Base-by-base conservation (phyloP, 176 grass and related monocot species). In the Phragmites australis region DNA sequence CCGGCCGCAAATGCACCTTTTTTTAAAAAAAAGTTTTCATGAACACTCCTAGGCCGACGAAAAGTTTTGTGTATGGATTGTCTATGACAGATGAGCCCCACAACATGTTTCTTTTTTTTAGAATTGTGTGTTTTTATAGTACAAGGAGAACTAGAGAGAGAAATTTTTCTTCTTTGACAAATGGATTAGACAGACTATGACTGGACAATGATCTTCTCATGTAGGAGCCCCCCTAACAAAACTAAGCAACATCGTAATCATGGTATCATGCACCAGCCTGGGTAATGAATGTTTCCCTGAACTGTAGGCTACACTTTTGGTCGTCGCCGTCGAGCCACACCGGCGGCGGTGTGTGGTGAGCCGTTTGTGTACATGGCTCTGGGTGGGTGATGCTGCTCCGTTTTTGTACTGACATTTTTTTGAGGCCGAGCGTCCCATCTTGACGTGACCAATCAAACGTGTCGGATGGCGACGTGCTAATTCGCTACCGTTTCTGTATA, bases 271-370 rank as follows among this genome's bases (percentile, higher is more conserved):
- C 22, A n/a, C 57, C 43, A 0, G 43, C 57, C 7, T 63, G 17
- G n/a, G 26, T 78, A 65, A 23, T 52, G 44, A 51, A 79, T 65
- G 27, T 40, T 78, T 64, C 60, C 76, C 76, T 52, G 7, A 53
- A 53, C 31, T 1, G 76, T 32, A 66, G 76, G 61, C 25, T 21
- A 5, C 51, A 42, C 6, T 55, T n/a, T 3, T 74, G 18, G 34
- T 37, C 3, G 70, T 30, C 73, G 55, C 16, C 18, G 56, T 45
- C 8, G 39, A 76, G 74, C 40, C 56, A 61, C 74, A 6, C 23
- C 25, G 42, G 57, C 57, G 19, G 60, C 60, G 6, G 16, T 34
- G 57, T 3, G 15, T 31, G 15, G 59, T 32, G 59, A 37, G 31
- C 60, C 29, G 60, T 34, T 32, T 34, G 60, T 19, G 60, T 17